Base-by-base conservation (phyloP, 2,329 filamentous ascomycete species). In the Exserohilum turcica region DNA sequence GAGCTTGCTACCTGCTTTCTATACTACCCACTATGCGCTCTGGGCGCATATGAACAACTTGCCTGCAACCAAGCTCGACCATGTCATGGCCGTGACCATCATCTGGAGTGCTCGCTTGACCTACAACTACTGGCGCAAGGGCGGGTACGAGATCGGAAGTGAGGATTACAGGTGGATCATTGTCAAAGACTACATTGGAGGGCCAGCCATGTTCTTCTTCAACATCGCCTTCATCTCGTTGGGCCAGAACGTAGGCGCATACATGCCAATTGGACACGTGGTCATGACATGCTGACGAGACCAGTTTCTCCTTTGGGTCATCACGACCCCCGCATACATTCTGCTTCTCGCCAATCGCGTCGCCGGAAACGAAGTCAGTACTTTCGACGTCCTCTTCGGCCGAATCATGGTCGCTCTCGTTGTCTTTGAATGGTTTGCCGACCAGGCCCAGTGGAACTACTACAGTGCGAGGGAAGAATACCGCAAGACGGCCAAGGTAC, bases 121-220 rank as follows among this genome's bases (percentile, higher is more conserved):
- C 2, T 97, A 85, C 80, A 99, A 99, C 77, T 99, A 97, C 78
- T 96, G 90, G 87, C 88, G 94, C 53, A 96, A 91, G 74, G 94
- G 94, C 33, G 94, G 94, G 19, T 99, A 99, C 74, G 79, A 82
- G 13, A 81, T 92, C 59, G 93, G 94, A 32, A 92, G 89, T 13
- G 93, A 99, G 76, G 94, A 99, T 75, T 99, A 99, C 74, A 85
- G 94, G 77, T 99, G 94, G 93, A 81, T 82, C 51, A 86, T 92
- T 49, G 79, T 97, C 46, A 87, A 87, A 70, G 79, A 82, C 24
- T 79, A 85, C 32, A 80, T 92, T 18, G 85, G 84, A 6, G 78
- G 80, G 1, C 79, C 81, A 33, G 71, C 86, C 19, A 96, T 96
- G 80, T 91, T 92, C 73, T 57, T 96, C 38, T 86, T 99, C 75